Conservation (phyloP, 495 filamentous ascomycete genomes). For the Extremus antarcticus region DNA sequence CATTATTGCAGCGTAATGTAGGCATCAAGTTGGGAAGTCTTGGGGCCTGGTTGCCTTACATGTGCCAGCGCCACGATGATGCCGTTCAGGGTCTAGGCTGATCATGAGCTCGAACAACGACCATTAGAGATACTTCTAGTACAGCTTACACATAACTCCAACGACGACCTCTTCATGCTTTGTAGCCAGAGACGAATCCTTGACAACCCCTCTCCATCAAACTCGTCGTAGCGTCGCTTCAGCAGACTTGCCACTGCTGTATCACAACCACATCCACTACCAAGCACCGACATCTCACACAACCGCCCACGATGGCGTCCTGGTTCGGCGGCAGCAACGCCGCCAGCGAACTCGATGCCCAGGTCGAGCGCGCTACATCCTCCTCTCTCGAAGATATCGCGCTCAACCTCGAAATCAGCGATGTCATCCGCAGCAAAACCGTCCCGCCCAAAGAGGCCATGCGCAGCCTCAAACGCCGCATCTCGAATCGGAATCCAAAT, state of each 20-base stretch:
- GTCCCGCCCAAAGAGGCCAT: conserved; percentile 96
- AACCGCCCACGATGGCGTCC: conserved; percentile 56
- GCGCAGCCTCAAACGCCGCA: conserved; percentile 83
- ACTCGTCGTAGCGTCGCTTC: neutral
- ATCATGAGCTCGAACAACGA: neutral
- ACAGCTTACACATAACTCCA: neutral
- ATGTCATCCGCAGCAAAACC: conserved; percentile 90
- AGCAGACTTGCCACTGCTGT: too few relatives aligned
- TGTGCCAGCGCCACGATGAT: too few relatives aligned
- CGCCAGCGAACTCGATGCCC: conserved; percentile 67
- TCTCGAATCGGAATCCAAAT: conserved; percentile 95
- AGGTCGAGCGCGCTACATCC: conserved; percentile 87
- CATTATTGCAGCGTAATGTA: too few relatives aligned
- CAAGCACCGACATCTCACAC: neutral
- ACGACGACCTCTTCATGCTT: too few relatives aligned
- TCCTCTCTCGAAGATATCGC: conserved; percentile 95
- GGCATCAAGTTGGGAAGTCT: too few relatives aligned
- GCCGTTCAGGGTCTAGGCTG: neutral
- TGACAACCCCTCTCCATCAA: neutral
- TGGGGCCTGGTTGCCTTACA: too few relatives aligned
- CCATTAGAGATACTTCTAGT: neutral
- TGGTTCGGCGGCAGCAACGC: conserved; percentile 77
- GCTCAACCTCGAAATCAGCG: conserved; percentile 92
- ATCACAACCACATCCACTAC: neutral
- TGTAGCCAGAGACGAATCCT: neutral